Percentiles rank a stretch among this genome's conserved stretches.
Evolutionary conservation across 495 filamentous ascomycete genomes (phyloP).

Genomic region (Cercophora newfieldiana): DNA sequence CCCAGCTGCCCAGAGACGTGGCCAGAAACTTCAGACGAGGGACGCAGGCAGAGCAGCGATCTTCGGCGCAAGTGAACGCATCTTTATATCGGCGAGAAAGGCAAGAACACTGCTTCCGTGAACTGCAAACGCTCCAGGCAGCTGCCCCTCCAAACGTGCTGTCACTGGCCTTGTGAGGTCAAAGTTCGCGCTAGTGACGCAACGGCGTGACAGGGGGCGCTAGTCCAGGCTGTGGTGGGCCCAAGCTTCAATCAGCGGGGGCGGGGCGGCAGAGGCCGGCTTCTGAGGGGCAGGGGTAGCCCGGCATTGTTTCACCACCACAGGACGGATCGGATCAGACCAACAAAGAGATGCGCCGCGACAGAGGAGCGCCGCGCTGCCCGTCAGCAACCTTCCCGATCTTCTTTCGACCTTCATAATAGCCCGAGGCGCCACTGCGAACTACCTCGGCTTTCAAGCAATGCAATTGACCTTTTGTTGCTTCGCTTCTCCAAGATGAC

Average conservation of each 20-base stretch:
- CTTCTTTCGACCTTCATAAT: not conserved
- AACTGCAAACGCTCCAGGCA: not conserved
- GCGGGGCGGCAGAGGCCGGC: not conserved
- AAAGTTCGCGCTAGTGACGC: not conserved
- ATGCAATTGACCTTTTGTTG: not conserved
- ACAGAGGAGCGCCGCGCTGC: not conserved
- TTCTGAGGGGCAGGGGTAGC: not conserved
- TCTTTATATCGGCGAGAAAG: not conserved
- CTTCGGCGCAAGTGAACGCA: too few species aligned
- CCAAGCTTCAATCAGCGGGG: not conserved
- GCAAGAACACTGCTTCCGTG: not conserved
- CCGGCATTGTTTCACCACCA: not conserved
- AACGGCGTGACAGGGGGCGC: not conserved
- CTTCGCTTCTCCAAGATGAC: conserved; percentile 18
- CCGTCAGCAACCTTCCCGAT: not conserved
- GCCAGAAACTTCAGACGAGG: not conserved
- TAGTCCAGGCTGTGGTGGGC: not conserved
- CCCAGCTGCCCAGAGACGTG: not conserved
- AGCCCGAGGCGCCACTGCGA: not conserved
- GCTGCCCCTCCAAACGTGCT: not conserved
- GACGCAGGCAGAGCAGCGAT: not conserved
- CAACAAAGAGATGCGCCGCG: not conserved
- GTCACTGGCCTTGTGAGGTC: not conserved
- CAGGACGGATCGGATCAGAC: not conserved
- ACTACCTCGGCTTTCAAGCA: not conserved